Conservation (phyloP, 441 rosid species). For the Syzygium malaccense region DNA sequence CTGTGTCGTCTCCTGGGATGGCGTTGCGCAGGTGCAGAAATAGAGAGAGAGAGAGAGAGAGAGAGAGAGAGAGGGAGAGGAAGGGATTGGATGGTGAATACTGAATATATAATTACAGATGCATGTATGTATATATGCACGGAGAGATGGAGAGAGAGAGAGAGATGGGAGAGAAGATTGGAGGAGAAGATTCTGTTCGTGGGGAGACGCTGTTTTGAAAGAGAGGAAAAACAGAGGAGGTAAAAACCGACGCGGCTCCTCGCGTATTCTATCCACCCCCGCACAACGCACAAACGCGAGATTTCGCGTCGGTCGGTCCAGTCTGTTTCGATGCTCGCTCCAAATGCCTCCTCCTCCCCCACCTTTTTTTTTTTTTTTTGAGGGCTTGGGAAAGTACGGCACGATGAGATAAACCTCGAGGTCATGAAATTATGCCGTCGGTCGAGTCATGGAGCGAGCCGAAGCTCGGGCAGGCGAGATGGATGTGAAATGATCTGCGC, state of each 20-base stretch:
- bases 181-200: background rate
- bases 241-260: slow-evolving; percentile 37
- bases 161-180: background rate
- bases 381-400: no score
- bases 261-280: slow-evolving; percentile 42
- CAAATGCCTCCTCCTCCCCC: background rate
- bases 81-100: slow-evolving; percentile 25
- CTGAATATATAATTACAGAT: background rate
- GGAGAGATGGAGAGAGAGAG: slow-evolving; percentile 3
- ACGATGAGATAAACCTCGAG: background rate
- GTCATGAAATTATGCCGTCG: background rate
- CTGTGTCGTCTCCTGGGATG: background rate
- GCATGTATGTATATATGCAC: background rate
- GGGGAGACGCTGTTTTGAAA: background rate
- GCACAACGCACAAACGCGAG: background rate
- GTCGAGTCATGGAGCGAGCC: background rate
- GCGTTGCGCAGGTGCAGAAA: background rate
- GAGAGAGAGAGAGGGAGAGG: slow-evolving; percentile 15
- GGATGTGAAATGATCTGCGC: no score
- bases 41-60: slow-evolving; percentile 1
- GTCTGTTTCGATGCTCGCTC: background rate
- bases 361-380: fast-evolving
- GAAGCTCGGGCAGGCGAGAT: background rate
- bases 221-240: background rate
- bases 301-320: background rate